Conservation (phyloP, 1,139 yeast genomes). For the Candida dubliniensis region DNA sequence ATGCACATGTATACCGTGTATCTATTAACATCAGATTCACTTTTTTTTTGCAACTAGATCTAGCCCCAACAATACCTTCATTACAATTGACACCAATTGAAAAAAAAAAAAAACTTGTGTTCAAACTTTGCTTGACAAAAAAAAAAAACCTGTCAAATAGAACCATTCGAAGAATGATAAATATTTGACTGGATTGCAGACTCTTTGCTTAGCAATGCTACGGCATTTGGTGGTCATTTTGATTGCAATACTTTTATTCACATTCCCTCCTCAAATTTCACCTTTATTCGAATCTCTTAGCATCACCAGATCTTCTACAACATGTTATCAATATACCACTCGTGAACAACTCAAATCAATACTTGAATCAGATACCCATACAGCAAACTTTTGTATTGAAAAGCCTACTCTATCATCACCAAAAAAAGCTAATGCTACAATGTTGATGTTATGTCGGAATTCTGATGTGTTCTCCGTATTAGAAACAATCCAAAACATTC, state of each 20-base stretch:
- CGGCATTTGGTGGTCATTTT: neutral
- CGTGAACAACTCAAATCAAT: conserved; percentile 5
- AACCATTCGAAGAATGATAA: neutral
- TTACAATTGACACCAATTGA: neutral
- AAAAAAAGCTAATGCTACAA: conserved; percentile 50
- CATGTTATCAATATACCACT: conserved; percentile 2
- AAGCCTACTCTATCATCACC: conserved; percentile 2
- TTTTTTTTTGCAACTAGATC: neutral
- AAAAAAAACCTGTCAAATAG: neutral
- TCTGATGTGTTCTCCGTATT: conserved; percentile 59
- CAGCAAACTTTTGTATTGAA: conserved; percentile 7
- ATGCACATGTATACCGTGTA: too few species aligned
- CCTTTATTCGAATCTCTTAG: neutral
- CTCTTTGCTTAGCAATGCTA: neutral
- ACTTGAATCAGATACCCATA: neutral
- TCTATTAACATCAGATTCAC: neutral
- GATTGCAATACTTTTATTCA: conserved; percentile 2
- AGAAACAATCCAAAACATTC: conserved; percentile 62
- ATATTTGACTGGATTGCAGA: neutral
- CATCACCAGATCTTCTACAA: neutral
- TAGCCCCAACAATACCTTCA: neutral
- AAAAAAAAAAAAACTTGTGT: neutral
- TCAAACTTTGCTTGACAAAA: neutral
- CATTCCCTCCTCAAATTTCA: neutral
- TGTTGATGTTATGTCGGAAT: conserved; percentile 74